These are phyloP conservation scores for Venturia aucupariae DNA, from an alignment of 2,329 filamentous ascomycete species.

Conservation along the genomic window DNA sequence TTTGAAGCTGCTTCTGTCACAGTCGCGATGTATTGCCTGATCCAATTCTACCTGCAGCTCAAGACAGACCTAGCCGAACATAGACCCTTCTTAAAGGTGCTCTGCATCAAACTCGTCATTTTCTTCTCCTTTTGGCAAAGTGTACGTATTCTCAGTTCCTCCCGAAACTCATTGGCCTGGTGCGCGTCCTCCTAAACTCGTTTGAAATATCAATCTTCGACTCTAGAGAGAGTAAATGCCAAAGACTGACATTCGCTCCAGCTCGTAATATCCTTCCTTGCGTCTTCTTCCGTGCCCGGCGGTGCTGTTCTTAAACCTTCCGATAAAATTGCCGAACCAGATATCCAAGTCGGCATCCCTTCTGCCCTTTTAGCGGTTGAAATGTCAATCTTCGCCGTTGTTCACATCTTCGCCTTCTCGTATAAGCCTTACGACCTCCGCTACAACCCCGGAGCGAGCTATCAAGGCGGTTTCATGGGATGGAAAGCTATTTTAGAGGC, in stretches of 20 bases:
- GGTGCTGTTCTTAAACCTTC: conserved; percentile 55
- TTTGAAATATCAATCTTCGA: too few species aligned
- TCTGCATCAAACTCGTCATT: conserved; percentile 83
- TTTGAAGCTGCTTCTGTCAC: conserved; percentile 65
- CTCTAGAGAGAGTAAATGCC: too few species aligned
- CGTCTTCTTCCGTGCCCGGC: conserved; percentile 36
- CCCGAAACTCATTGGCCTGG: background rate
- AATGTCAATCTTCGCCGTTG: conserved; percentile 69
- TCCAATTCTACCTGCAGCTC: conserved; percentile 79
- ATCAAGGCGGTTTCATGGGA: conserved; percentile 57
- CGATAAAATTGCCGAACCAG: conserved; percentile 55
- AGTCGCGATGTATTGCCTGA: conserved; percentile 79
- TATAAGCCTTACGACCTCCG: conserved; percentile 56
- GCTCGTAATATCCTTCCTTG: conserved; percentile 52
- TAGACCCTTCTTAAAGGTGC: conserved; percentile 66
- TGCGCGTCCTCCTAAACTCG: too few species aligned
- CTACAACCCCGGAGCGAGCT: conserved; percentile 24
- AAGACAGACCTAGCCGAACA: conserved; percentile 59
- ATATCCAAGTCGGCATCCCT: conserved; percentile 74
- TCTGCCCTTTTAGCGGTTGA: conserved; percentile 70
- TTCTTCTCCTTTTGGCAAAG: conserved; percentile 87
- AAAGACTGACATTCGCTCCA: conserved; percentile 18
- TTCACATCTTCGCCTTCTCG: conserved; percentile 77
- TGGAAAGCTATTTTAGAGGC: conserved; percentile 59
- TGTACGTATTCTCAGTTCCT: conserved; percentile 24